Evolutionary conservation across 371 early-diverging fungal species (phyloP).

Genomic region (Chytridium lagenaria): DNA sequence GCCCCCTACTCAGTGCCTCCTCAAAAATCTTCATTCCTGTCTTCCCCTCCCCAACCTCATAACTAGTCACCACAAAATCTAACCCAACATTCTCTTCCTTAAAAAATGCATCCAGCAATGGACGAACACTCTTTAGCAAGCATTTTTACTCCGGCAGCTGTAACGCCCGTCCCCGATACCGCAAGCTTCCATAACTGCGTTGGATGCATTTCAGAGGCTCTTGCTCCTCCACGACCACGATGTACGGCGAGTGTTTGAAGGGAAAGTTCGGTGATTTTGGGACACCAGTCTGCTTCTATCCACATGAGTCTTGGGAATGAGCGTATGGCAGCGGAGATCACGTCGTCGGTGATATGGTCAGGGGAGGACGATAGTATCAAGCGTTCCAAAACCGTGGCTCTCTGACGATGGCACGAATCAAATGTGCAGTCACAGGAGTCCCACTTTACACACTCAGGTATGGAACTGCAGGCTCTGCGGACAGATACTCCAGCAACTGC

Average conservation of each 20-base stretch:
- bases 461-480: neutral
- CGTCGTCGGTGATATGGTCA: conserved; percentile 20
- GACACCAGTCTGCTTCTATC: conserved; percentile 24
- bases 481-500: neutral
- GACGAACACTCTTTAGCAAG: conserved; percentile 28
- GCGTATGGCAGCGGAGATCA: conserved; percentile 5
- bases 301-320: neutral
- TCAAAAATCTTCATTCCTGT: conserved; percentile 23
- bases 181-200: conserved; percentile 20
- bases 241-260: conserved; percentile 23
- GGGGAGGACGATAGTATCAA: conserved; percentile 17
- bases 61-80: conserved; percentile 21
- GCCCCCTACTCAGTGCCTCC: conserved; percentile 9
- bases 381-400: neutral
- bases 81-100: neutral
- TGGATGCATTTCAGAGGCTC: neutral
- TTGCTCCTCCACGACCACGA: neutral
- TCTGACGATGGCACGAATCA: neutral
- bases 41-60: conserved; percentile 16
- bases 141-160: conserved; percentile 13
- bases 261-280: conserved; percentile 16
- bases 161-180: conserved; percentile 17
- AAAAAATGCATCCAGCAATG: no score
- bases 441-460: neutral
- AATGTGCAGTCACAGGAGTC: neutral